phyloP scores from a whole-genome alignment of 2,329 filamentous ascomycete genomes.

The Parascedosporium putredinis region DNA sequence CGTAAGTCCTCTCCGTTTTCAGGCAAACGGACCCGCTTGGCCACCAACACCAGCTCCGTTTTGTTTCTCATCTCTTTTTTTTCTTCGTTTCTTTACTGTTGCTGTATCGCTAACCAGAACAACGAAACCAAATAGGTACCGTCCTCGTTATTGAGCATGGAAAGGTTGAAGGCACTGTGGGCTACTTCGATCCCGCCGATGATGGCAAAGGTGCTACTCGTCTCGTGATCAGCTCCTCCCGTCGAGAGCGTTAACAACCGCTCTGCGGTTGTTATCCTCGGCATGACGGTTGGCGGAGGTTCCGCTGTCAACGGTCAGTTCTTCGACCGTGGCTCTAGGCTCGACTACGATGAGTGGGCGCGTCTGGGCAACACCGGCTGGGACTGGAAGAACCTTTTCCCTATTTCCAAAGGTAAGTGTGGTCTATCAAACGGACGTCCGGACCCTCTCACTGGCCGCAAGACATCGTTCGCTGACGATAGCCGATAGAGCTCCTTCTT shows the following conservation, averaged over 20 bases:
- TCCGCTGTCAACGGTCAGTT: slow-evolving; percentile 27
- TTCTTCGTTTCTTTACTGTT: too few relatives aligned
- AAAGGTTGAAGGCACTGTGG: slow-evolving; percentile 14
- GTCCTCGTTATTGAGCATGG: slow-evolving; percentile 15
- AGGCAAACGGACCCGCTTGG: too few relatives aligned
- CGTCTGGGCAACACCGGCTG: slow-evolving; percentile 18
- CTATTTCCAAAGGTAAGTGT: slow-evolving; percentile 25
- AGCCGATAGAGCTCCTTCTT: slow-evolving; percentile 11
- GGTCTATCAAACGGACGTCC: neutral
- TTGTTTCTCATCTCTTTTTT: too few relatives aligned
- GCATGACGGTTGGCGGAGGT: slow-evolving; percentile 24
- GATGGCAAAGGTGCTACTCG: slow-evolving; percentile 14
- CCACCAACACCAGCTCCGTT: too few relatives aligned
- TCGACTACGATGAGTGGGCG: slow-evolving; percentile 26
- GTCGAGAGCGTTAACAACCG: slow-evolving; percentile 18
- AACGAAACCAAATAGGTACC: slow-evolving; percentile 6
- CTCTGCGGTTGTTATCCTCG: slow-evolving; percentile 18
- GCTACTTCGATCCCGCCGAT: slow-evolving; percentile 19
- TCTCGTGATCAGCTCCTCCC: slow-evolving; percentile 16
- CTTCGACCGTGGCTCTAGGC: slow-evolving; percentile 24
- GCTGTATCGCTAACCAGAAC: too few relatives aligned
- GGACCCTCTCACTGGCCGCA: too few relatives aligned
- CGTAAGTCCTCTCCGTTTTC: too few relatives aligned
- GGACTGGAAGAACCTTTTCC: slow-evolving; percentile 25
- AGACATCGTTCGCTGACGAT: too few relatives aligned